Evolutionary conservation across 2,329 filamentous ascomycete genomes (phyloP).

Genomic region (Tolypocladium inflatum): DNA sequence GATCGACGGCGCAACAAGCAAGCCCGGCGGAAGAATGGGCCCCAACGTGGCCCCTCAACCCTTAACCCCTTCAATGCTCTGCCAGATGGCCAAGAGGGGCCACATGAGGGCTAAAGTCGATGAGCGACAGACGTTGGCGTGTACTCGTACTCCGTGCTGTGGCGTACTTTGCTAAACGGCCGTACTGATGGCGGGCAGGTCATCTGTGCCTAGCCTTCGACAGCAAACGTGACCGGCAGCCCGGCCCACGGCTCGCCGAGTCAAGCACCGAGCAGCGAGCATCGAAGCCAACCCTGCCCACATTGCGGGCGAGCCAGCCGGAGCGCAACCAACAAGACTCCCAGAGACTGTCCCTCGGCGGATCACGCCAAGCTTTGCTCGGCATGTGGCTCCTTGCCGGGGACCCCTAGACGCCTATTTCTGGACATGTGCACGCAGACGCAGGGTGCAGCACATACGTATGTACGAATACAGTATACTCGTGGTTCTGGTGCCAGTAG

Average conservation of each 20-base stretch:
- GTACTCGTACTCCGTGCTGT: not conserved
- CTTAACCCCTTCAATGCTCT: not conserved
- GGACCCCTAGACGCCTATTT: constrained; percentile 7
- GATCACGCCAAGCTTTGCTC: constrained; percentile 16
- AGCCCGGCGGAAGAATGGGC: not conserved
- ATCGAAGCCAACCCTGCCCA: not conserved
- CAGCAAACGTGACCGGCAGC: constrained; percentile 1
- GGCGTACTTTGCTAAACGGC: not conserved
- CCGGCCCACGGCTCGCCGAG: constrained; percentile 1
- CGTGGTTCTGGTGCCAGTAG: not conserved
- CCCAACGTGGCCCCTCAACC: not conserved
- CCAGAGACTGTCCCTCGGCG: not conserved
- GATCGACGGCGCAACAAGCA: not conserved
- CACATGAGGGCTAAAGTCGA: not conserved
- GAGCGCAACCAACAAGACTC: not conserved
- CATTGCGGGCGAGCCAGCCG: not conserved
- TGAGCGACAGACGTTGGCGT: not conserved
- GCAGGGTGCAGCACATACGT: not conserved
- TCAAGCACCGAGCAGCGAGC: not conserved
- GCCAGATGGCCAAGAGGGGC: not conserved
- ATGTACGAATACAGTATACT: no score
- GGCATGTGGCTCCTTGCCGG: constrained; percentile 14
- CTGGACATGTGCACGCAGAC: constrained; percentile 9
- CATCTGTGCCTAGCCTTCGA: not conserved
- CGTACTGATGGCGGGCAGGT: not conserved